phyloP scores from a whole-genome alignment of 2,329 filamentous ascomycete species.

The Dactylellina drechsleri region DNA sequence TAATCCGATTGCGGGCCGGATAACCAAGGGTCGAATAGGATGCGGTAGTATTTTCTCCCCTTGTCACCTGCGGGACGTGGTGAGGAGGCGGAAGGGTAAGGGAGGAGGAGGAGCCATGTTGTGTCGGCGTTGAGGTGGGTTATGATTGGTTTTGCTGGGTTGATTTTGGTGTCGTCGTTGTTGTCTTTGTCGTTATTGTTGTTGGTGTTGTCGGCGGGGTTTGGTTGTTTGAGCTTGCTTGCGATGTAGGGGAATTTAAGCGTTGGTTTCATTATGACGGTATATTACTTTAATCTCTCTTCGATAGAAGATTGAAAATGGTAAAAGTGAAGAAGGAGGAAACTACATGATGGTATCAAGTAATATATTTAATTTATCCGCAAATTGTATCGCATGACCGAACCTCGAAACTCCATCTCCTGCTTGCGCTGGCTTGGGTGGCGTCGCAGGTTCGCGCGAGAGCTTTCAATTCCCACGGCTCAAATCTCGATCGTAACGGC shows the following conservation, averaged over 20 bases:
- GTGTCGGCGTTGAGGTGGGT: constrained; percentile 75
- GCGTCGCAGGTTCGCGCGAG: not conserved
- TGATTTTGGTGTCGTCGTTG: constrained; percentile 55
- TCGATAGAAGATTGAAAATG: not conserved
- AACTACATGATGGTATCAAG: not conserved
- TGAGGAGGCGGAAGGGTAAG: constrained; percentile 64
- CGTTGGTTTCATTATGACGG: not conserved
- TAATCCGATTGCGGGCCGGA: constrained; percentile 72
- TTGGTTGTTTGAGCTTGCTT: not conserved
- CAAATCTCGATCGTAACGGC: constrained; percentile 22
- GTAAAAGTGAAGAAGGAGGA: not conserved
- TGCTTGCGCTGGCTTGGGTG: too few relatives aligned
- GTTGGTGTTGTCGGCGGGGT: not conserved
- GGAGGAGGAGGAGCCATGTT: constrained; percentile 74
- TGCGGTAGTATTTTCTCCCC: constrained; percentile 69
- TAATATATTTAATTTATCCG: not conserved
- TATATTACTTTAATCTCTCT: not conserved
- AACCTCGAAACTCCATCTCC: too few relatives aligned
- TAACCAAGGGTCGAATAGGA: constrained; percentile 75
- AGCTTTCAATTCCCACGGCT: constrained; percentile 4
- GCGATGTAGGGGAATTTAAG: constrained; percentile 33
- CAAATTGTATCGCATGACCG: constrained; percentile 16
- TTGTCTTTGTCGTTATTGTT: not conserved
- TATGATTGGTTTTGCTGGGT: constrained; percentile 64
- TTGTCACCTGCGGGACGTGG: constrained; percentile 61